phyloP scores from a whole-genome alignment of 1,284 basidiomycete species.

The Quambalaria eucalypti region DNA sequence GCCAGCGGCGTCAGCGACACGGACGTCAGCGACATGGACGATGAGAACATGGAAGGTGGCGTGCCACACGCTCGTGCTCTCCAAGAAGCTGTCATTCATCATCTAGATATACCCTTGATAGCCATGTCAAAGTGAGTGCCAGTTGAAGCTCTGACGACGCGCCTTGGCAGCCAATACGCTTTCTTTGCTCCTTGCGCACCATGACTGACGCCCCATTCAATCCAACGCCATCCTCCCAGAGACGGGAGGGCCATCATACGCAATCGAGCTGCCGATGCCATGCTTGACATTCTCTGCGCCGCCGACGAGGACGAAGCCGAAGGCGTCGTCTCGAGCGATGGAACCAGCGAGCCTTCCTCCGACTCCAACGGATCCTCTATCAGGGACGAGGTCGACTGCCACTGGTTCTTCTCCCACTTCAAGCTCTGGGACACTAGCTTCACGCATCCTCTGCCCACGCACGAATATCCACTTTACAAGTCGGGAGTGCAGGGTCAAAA shows the following conservation, averaged over 20 bases:
- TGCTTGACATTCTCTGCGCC: slow-evolving; percentile 4
- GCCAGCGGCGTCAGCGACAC: slow-evolving; percentile 14
- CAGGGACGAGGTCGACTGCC: slow-evolving; percentile 5
- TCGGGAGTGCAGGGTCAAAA: slow-evolving; percentile 25
- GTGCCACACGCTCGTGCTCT: too few relatives aligned
- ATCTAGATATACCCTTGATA: slow-evolving; percentile 25
- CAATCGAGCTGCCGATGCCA: slow-evolving; percentile 7
- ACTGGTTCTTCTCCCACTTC: slow-evolving; percentile 12
- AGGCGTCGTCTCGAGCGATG: too few relatives aligned
- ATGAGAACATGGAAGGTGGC: too few relatives aligned
- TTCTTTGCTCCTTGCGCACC: too few relatives aligned
- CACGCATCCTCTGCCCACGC: slow-evolving; percentile 18
- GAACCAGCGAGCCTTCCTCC: slow-evolving; percentile 5
- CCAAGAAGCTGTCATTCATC: slow-evolving; percentile 24
- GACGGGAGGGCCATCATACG: slow-evolving; percentile 29
- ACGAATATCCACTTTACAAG: slow-evolving; percentile 34
- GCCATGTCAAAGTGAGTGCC: slow-evolving; percentile 19
- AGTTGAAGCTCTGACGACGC: too few relatives aligned
- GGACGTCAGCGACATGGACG: slow-evolving; percentile 23
- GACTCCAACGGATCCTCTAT: slow-evolving; percentile 28
- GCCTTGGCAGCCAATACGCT: too few relatives aligned
- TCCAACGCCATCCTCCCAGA: too few relatives aligned
- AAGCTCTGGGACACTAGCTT: slow-evolving; percentile 32
- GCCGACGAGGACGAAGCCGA: background rate
- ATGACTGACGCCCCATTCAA: too few relatives aligned